Evolutionary conservation across 2,329 filamentous ascomycete genomes (phyloP).

Genomic region (Metarhizium robertsii): DNA sequence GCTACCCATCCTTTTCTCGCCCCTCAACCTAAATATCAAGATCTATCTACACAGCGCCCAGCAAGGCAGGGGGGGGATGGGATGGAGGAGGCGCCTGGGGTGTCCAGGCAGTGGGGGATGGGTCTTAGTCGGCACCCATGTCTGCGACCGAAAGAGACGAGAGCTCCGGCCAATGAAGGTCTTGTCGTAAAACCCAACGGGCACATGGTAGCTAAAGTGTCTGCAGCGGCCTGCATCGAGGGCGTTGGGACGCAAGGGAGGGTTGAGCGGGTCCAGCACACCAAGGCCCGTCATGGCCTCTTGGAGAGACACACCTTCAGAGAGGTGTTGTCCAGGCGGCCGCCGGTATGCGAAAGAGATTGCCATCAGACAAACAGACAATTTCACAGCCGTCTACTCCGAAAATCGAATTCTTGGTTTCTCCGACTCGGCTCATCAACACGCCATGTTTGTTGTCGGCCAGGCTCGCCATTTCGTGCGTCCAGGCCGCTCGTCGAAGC

Average conservation of each 20-base stretch:
- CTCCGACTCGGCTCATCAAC: slow-evolving; percentile 9
- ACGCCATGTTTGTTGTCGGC: slow-evolving; percentile 6
- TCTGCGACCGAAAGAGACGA: slow-evolving; percentile 13
- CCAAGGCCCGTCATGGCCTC: slow-evolving; percentile 7
- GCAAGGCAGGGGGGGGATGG: slow-evolving; percentile 6
- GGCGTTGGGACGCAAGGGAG: slow-evolving; percentile 28
- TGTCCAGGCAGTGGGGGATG: slow-evolving; percentile 2
- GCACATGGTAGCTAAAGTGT: slow-evolving; percentile 26
- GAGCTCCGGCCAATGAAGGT: slow-evolving; percentile 18
- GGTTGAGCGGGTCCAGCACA: slow-evolving; percentile 18
- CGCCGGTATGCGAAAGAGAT: slow-evolving; percentile 32
- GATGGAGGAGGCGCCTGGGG: slow-evolving; percentile 12
- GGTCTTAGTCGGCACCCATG: slow-evolving; percentile 9
- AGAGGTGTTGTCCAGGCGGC: slow-evolving; percentile 2
- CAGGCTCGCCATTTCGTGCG: not conserved
- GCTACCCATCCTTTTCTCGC: slow-evolving; percentile 7
- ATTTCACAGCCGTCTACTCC: slow-evolving; percentile 13
- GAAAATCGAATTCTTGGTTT: slow-evolving; percentile 19
- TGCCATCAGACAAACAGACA: slow-evolving; percentile 26
- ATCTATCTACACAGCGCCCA: slow-evolving; percentile 22
- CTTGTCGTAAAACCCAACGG: slow-evolving; percentile 15
- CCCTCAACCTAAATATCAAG: slow-evolving; percentile 23
- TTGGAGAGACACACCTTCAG: slow-evolving; percentile 3
- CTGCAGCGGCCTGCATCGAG: slow-evolving; percentile 18
- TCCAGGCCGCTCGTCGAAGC: not conserved